These are phyloP conservation scores for Talinum fruticosum DNA, from an alignment of 148 eudicot genomes.

Conservation along the genomic window DNA sequence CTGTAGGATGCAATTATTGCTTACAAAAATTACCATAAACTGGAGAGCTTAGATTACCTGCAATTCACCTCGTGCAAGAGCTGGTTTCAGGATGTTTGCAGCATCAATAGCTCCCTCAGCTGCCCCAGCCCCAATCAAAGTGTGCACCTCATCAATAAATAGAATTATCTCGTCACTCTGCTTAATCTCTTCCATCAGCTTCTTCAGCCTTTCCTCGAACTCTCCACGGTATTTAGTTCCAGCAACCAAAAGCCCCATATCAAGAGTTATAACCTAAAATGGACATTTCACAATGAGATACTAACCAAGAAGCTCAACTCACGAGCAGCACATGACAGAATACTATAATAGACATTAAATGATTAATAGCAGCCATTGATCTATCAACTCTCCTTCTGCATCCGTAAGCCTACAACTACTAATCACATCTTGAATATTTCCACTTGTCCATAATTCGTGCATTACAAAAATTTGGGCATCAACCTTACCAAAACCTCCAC, in stretches of 20 bases:
- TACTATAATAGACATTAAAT: not conserved
- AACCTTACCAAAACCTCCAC: not conserved
- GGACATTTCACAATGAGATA: not conserved
- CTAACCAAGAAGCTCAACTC: not conserved
- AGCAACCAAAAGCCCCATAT: conserved; percentile 92
- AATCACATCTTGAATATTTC: too few species aligned
- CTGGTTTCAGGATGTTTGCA: conserved; percentile 90
- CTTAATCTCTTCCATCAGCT: conserved; percentile 90
- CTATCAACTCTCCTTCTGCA: too few species aligned
- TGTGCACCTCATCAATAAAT: conserved; percentile 92
- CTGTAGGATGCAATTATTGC: not conserved
- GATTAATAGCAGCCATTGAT: not conserved
- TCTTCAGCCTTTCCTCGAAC: conserved; percentile 86
- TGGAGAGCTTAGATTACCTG: conserved; percentile 46
- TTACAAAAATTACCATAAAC: not conserved
- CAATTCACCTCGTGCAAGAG: conserved; percentile 90
- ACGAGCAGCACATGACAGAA: not conserved
- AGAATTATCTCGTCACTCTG: conserved; percentile 78
- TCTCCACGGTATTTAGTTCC: conserved; percentile 95
- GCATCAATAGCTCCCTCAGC: conserved; percentile 99
- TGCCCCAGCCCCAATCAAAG: conserved; percentile 86
- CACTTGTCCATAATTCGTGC: too few species aligned
- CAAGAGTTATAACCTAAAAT: conserved; percentile 80
- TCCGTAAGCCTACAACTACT: too few species aligned
- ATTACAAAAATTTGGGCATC: not conserved